phyloP scores from a whole-genome alignment of 2,329 filamentous ascomycete genomes.

The Lojkania enalia region DNA sequence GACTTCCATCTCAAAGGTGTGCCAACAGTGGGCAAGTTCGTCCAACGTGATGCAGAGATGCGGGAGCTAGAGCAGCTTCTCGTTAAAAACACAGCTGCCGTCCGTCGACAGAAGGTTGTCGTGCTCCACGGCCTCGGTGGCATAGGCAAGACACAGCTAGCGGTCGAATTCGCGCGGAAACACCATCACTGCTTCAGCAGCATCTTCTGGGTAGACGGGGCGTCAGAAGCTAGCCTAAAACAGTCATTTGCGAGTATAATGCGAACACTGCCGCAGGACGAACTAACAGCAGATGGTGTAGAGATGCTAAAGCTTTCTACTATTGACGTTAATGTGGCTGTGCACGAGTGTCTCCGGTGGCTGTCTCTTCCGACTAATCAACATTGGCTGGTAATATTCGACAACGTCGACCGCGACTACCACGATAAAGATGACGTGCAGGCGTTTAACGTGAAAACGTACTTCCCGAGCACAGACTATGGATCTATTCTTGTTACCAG shows the following conservation, averaged over 20 bases:
- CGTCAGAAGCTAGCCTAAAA: conserved; percentile 15
- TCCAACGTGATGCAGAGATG: conserved; percentile 14
- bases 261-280: conserved; percentile 15
- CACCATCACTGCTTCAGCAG: conserved; percentile 10
- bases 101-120: conserved; percentile 8
- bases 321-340: conserved; percentile 13
- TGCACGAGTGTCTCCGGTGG: conserved; percentile 21
- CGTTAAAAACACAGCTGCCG: conserved; percentile 8
- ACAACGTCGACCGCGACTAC: conserved; percentile 25
- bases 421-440: conserved; percentile 13
- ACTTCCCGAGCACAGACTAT: conserved; percentile 20
- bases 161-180: conserved; percentile 9
- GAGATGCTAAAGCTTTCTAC: conserved; percentile 14
- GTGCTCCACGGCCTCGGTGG: conserved; percentile 21
- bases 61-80: conserved; percentile 12
- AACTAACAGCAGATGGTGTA: conserved; percentile 13
- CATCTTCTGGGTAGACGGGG: conserved; percentile 17
- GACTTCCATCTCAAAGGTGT: conserved; percentile 15
- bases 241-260: conserved; percentile 14
- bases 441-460: conserved; percentile 20
- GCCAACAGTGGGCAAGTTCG: conserved; percentile 17
- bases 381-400: conserved; percentile 21
- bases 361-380: conserved; percentile 17
- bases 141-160: conserved; percentile 20
- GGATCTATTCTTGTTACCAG: conserved; percentile 25